Conservation (phyloP, 2,329 filamentous ascomycete genomes). For the Hypoxylon rubiginosum region DNA sequence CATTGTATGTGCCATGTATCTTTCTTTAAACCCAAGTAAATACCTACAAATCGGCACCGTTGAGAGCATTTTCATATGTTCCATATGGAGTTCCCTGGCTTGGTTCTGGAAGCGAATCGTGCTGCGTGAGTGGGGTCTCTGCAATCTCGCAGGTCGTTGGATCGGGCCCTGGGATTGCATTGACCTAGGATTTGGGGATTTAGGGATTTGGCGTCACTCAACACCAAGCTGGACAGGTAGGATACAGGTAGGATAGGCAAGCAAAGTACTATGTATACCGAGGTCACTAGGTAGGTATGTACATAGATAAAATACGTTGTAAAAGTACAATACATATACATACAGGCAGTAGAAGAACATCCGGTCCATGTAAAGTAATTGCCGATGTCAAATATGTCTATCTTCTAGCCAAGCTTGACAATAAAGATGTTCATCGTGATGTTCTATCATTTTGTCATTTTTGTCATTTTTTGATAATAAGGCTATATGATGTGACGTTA, state of each 20-base stretch:
- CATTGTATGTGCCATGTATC: neutral
- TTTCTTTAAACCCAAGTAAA: neutral
- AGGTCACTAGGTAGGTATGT: too few relatives aligned
- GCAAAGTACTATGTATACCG: too few relatives aligned
- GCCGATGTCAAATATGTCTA: neutral
- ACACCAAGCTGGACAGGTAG: neutral
- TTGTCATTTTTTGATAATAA: constrained; percentile 6
- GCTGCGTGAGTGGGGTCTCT: constrained; percentile 7
- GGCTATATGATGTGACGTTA: constrained; percentile 33
- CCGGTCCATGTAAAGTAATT: neutral
- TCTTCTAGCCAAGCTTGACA: neutral
- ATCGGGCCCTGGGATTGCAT: constrained; percentile 23
- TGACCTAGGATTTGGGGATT: constrained; percentile 3
- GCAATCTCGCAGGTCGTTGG: constrained; percentile 26
- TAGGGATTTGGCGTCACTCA: neutral
- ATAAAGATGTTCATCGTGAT: neutral
- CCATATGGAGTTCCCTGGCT: neutral
- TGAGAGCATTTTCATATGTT: neutral
- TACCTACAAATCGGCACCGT: neutral
- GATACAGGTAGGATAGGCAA: too few relatives aligned
- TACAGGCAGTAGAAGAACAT: neutral
- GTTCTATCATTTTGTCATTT: neutral
- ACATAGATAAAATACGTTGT: too few relatives aligned
- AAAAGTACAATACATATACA: neutral
- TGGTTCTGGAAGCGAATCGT: constrained; percentile 30